Percentiles rank a stretch among this genome's conserved stretches.
These are phyloP conservation scores for Lipomyces oligophaga DNA, from an alignment of 805 yeast genomes.

Conservation along the genomic window DNA sequence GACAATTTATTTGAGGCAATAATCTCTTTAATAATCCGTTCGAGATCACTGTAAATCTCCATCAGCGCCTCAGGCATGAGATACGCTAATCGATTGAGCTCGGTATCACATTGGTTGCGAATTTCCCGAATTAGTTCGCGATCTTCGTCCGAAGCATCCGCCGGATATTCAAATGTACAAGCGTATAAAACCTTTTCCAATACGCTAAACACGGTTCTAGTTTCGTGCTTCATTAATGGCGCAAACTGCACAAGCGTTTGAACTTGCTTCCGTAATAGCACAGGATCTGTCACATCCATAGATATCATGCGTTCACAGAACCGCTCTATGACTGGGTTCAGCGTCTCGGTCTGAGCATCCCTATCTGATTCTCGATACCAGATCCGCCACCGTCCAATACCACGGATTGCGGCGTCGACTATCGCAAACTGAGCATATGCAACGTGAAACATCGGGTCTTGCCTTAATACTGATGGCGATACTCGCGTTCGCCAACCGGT, in stretches of 20 bases:
- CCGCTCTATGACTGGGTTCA: constrained; percentile 67
- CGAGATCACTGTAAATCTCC: constrained; percentile 75
- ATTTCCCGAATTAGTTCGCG: constrained; percentile 80
- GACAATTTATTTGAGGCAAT: constrained; percentile 66
- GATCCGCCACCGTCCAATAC: constrained; percentile 90
- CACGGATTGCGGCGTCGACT: constrained; percentile 85
- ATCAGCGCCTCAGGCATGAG: constrained; percentile 89
- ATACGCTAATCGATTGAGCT: constrained; percentile 86
- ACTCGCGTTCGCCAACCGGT: constrained; percentile 43
- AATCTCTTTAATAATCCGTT: constrained; percentile 70
- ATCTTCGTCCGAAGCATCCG: constrained; percentile 51
- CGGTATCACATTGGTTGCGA: constrained; percentile 90
- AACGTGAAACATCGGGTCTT: constrained; percentile 60
- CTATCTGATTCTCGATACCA: constrained; percentile 70
- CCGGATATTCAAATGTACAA: constrained; percentile 77
- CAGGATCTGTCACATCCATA: constrained; percentile 74
- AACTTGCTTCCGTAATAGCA: constrained; percentile 74
- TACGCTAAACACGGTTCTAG: constrained; percentile 71
- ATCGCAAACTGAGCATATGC: constrained; percentile 80
- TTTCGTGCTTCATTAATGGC: constrained; percentile 74
- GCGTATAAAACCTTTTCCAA: constrained; percentile 83
- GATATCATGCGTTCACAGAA: constrained; percentile 53
- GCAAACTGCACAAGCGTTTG: constrained; percentile 94
- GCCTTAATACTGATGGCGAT: constrained; percentile 33
- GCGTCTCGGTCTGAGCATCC: constrained; percentile 49